A percentile compares a stretch with the other conserved stretches of the same genome.
Conservation (phyloP, 306 rosid species). For the Corylus americana region DNA sequence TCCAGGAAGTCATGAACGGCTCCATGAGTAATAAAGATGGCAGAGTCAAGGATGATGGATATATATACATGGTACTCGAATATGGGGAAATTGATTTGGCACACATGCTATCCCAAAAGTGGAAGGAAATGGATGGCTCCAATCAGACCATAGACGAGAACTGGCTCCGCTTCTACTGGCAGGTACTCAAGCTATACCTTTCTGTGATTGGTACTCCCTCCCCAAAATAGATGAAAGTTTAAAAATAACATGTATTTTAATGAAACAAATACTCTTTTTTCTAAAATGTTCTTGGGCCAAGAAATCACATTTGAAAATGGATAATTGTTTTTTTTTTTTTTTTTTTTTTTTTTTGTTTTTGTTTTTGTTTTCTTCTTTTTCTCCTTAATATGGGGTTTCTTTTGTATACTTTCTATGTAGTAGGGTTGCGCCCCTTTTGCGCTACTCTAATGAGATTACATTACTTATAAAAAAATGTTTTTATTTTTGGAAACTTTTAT, state of each 20-base stretch:
- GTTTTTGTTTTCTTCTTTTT: too few species aligned
- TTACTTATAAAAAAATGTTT: background rate
- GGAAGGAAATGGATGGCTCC: slow-evolving; percentile 75
- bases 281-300: background rate
- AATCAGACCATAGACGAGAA: slow-evolving; percentile 70
- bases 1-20: slow-evolving; percentile 73
- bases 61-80: slow-evolving; percentile 96
- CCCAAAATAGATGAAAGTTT: background rate
- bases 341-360: too few species aligned
- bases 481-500: background rate
- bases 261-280: background rate
- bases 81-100: slow-evolving; percentile 99
- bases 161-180: slow-evolving; percentile 99
- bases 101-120: slow-evolving; percentile 96
- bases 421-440: too few species aligned
- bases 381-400: too few species aligned
- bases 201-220: background rate
- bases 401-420: too few species aligned
- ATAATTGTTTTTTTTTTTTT: background rate
- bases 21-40: slow-evolving; percentile 74
- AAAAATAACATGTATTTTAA: background rate
- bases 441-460: too few species aligned
- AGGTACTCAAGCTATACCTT: slow-evolving; percentile 48
- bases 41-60: slow-evolving; percentile 88
- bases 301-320: background rate